Base-by-base conservation (phyloP, 2,329 filamentous ascomycete species). In the Penicillium griseofulvum region DNA sequence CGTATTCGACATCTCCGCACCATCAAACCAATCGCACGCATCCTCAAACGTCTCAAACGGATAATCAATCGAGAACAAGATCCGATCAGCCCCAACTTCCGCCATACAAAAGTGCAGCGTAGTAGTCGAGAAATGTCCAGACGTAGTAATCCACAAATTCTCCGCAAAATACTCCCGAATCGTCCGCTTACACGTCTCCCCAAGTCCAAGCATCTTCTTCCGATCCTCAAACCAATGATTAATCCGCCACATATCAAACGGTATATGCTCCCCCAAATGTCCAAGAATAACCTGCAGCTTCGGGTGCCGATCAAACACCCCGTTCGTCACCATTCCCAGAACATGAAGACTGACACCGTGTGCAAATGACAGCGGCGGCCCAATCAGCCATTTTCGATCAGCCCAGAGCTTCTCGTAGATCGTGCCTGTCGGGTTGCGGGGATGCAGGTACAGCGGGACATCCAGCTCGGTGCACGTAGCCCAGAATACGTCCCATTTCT, bases 381-480 rank as follows among this genome's bases (percentile, higher is more conserved):
- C 85, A 42, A 86, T 72, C 28, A 87, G 78, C 77, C 80, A 87
- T 65, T 80, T 80, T 22, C 83, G 77, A 61, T 84, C 76, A 1
- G 79, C 80, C 76, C 80, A 87, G 7, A 85, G 77, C 64, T 82
- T 82, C 5, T 86, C 81, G 61, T 81, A 75, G 52, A 84, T 77
- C 17, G 75, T 76, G 7, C 83, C 83, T 0, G 81, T 82, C 1
- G 85, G 82, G 59, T 81, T 80, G 45, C 81, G 75, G 0, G 84
- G 85, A 67, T 88, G 85, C 1, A 88, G 75, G 63, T 87, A 88
- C 46, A 88, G 77, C 0, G 85, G 84, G 0, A 87, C 84, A 54
- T 87, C 82, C 0, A 88, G 79, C 41, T 86, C 81, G 1, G 76
- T 77, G 9, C 80, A 77, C 0, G 79, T 80, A 12, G 76, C 65